Percentiles rank a stretch among this genome's conserved stretches.
phyloP scores from a whole-genome alignment of 768 basidiomycete genomes.

The Lactarius pseudohatsudake region DNA sequence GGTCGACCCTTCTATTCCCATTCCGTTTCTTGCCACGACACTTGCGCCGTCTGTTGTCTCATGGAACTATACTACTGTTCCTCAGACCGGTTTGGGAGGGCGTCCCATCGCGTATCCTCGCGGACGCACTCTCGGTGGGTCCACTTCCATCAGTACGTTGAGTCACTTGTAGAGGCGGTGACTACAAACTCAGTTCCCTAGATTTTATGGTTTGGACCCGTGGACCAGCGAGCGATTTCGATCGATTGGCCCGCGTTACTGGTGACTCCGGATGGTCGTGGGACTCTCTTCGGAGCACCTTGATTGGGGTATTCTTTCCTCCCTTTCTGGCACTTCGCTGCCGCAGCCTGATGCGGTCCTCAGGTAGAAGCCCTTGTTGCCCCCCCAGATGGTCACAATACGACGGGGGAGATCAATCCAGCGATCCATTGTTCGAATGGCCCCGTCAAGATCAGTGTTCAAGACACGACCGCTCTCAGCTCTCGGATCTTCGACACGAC shows the following conservation, averaged over 20 bases:
- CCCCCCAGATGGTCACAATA: slow-evolving; percentile 27
- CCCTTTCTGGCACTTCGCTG: background rate
- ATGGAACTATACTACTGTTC: slow-evolving; percentile 31
- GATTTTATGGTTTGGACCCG: slow-evolving; percentile 24
- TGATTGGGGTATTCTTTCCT: slow-evolving; percentile 1
- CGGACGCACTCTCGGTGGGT: slow-evolving; percentile 27
- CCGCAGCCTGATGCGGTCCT: background rate
- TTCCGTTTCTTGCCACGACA: slow-evolving; percentile 6
- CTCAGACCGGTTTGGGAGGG: slow-evolving; percentile 22
- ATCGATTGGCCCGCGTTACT: slow-evolving; percentile 27
- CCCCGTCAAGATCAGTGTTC: slow-evolving; percentile 30
- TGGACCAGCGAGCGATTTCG: slow-evolving; percentile 28
- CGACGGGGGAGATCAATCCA: slow-evolving; percentile 30
- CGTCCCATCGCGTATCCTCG: slow-evolving; percentile 27
- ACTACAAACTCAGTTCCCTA: background rate
- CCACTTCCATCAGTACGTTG: slow-evolving; percentile 28
- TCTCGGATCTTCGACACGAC: slow-evolving; percentile 22
- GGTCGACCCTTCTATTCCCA: background rate
- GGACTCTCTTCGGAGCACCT: slow-evolving; percentile 20
- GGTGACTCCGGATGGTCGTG: slow-evolving; percentile 30
- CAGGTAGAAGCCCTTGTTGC: slow-evolving; percentile 10
- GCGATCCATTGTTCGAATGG: slow-evolving; percentile 32
- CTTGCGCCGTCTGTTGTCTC: slow-evolving; percentile 18
- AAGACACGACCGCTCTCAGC: slow-evolving; percentile 1
- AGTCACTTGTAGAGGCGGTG: background rate